Evolutionary conservation across 2,329 filamentous ascomycete genomes (phyloP).

Genomic region (Phialophora macrospora): DNA sequence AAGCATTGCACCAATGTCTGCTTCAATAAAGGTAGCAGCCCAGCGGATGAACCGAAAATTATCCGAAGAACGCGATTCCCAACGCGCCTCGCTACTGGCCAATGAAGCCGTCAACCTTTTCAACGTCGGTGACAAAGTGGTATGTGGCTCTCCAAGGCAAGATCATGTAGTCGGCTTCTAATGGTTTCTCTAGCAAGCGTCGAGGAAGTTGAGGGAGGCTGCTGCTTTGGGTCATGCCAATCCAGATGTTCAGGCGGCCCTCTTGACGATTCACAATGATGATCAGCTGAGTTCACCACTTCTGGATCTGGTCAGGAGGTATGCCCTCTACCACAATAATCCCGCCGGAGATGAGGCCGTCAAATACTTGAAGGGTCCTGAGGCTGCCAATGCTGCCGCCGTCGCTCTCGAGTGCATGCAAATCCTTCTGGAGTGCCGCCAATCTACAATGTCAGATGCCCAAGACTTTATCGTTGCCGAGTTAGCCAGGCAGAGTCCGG

Average conservation of each 20-base stretch:
- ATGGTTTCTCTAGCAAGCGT: conserved; percentile 47
- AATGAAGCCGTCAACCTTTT: conserved; percentile 54
- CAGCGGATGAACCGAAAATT: conserved; percentile 39
- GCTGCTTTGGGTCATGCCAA: conserved; percentile 53
- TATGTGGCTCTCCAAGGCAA: conserved; percentile 39
- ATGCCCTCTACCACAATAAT: conserved; percentile 49
- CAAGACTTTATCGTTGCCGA: conserved; percentile 56
- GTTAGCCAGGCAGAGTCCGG: conserved; percentile 50
- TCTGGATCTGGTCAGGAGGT: conserved; percentile 52
- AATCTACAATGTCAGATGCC: conserved; percentile 45
- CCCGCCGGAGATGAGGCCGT: conserved; percentile 52
- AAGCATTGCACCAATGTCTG: conserved; percentile 29
- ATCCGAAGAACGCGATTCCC: conserved; percentile 53
- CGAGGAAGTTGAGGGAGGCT: conserved; percentile 56
- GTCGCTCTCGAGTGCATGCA: conserved; percentile 52
- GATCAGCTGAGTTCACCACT: conserved; percentile 43
- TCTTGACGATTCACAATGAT: conserved; percentile 51
- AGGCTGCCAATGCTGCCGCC: conserved; percentile 48
- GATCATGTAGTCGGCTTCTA: not conserved
- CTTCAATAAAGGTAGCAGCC: conserved; percentile 32
- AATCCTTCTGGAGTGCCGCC: conserved; percentile 48
- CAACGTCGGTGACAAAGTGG: conserved; percentile 53
- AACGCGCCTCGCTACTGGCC: conserved; percentile 53
- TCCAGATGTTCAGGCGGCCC: conserved; percentile 51
- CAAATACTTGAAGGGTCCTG: conserved; percentile 50